Evolutionary conservation across 192 early-diverging fungal species (phyloP), one percentile per base, ranked within the genome.

Genomic region (Obelidium mucronatum): DNA sequence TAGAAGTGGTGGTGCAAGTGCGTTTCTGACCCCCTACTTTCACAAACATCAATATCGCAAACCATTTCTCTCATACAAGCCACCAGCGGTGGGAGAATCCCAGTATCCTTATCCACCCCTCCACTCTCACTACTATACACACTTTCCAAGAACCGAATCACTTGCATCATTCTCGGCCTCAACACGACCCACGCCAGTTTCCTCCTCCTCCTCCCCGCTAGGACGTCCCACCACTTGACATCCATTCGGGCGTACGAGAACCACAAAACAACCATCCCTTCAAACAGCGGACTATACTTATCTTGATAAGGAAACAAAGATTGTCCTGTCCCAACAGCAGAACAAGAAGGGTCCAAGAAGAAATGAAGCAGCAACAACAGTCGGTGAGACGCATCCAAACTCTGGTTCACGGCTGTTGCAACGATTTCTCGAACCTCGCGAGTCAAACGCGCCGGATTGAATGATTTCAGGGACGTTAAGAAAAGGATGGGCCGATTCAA

Each of bases 201-300:
- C n/a, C n/a, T n/a, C n/a, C n/a, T n/a, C n/a, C n/a, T n/a, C n/a
- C n/a, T n/a, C n/a, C n/a, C n/a, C n/a, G n/a, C n/a, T n/a, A n/a
- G n/a, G n/a, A n/a, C n/a, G n/a, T n/a, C n/a, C n/a, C n/a, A n/a
- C 44, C 44, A 48, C 19, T 15, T 19, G 19, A 19, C n/a, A 24
- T 24, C 24, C 37, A 35, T 40, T 34, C 37, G 31, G 37, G 33
- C 31, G 8, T 19, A 15, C 11, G 39, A 37, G 35, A 65, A 65
- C 63, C 63, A 65, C 8, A 65, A 40, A 8, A 65, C 34, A 65
- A 65, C 26, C 28, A 35, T 35, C 33, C 31, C 24, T 40, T 65
- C 63, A 37, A 65, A 65, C 15, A 65, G 63, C 26, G 63, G 59
- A 31, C 33, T 22, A 15, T 22, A 22, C 15, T n/a, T n/a, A n/a